phyloP scores from a whole-genome alignment of 2,329 filamentous ascomycete species.

The Xylariaceae sp. region DNA sequence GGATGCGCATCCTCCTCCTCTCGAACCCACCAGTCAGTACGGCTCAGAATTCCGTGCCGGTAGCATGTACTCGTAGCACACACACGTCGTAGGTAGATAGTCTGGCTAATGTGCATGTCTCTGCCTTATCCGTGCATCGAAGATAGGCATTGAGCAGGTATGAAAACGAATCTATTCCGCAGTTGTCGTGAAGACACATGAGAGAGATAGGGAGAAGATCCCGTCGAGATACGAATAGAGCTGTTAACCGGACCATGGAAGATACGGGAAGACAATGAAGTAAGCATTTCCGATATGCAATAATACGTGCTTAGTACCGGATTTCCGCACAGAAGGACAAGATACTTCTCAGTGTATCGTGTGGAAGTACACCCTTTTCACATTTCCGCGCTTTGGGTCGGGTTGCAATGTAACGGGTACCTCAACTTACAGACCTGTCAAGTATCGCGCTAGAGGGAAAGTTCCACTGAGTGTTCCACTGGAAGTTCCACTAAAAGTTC shows the following conservation, averaged over 20 bases:
- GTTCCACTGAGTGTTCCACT: background rate
- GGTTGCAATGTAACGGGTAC: background rate
- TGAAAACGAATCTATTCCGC: background rate
- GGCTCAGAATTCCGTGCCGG: background rate
- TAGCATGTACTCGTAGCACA: background rate
- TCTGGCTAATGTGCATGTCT: background rate
- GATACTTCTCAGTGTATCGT: background rate
- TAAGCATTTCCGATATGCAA: background rate
- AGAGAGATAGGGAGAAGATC: background rate
- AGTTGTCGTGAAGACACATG: background rate
- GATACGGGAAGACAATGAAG: background rate
- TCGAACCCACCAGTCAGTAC: slow-evolving; percentile 12
- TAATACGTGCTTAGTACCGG: background rate
- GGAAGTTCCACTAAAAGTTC: background rate
- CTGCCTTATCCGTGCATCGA: background rate
- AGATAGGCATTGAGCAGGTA: background rate
- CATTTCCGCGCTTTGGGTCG: background rate
- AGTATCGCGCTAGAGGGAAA: background rate
- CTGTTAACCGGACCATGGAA: background rate
- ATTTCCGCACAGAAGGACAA: background rate
- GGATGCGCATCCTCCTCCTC: slow-evolving; percentile 18
- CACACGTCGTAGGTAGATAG: background rate
- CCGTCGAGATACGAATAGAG: background rate
- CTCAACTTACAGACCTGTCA: background rate
- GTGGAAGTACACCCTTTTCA: background rate